A percentile compares a stretch with the other conserved stretches of the same genome.
These are phyloP conservation scores for Aspergillus cavernicola DNA, from an alignment of 495 filamentous ascomycete genomes.

Conservation along the genomic window DNA sequence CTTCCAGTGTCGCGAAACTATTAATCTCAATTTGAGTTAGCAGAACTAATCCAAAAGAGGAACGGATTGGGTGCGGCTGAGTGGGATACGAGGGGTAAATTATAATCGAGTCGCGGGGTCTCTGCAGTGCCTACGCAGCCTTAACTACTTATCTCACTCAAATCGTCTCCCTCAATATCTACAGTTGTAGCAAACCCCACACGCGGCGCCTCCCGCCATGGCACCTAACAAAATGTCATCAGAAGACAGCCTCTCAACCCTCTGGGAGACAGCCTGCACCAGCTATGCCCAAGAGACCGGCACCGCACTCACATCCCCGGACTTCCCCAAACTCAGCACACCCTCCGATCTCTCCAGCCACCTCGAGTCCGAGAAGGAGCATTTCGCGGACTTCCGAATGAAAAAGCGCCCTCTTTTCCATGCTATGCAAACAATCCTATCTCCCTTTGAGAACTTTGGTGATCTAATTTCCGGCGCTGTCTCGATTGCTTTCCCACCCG, in stretches of 20 bases:
- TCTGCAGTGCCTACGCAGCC: too few relatives aligned
- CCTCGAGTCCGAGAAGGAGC: background rate
- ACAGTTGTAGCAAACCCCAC: too few relatives aligned
- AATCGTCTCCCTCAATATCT: too few relatives aligned
- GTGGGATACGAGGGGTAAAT: too few relatives aligned
- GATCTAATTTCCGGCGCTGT: constrained; percentile 5
- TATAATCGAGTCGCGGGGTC: too few relatives aligned
- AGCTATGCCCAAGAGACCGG: constrained; percentile 12
- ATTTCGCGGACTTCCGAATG: constrained; percentile 1
- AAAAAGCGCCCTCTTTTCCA: background rate
- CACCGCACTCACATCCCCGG: background rate
- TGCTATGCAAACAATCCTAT: background rate
- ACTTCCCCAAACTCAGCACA: background rate
- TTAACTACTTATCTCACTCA: too few relatives aligned
- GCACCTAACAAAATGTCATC: too few relatives aligned
- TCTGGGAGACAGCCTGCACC: constrained; percentile 11
- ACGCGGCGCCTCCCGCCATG: too few relatives aligned
- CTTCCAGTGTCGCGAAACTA: too few relatives aligned
- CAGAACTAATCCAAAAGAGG: too few relatives aligned
- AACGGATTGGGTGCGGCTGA: too few relatives aligned
- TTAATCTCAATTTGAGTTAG: too few relatives aligned
- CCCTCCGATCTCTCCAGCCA: background rate
- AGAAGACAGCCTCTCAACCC: constrained; percentile 2
- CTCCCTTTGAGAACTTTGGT: constrained; percentile 3
- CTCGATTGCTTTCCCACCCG: constrained; percentile 20